Conservation (phyloP, 73 alveolate genomes). For the Urostyla sp. region DNA sequence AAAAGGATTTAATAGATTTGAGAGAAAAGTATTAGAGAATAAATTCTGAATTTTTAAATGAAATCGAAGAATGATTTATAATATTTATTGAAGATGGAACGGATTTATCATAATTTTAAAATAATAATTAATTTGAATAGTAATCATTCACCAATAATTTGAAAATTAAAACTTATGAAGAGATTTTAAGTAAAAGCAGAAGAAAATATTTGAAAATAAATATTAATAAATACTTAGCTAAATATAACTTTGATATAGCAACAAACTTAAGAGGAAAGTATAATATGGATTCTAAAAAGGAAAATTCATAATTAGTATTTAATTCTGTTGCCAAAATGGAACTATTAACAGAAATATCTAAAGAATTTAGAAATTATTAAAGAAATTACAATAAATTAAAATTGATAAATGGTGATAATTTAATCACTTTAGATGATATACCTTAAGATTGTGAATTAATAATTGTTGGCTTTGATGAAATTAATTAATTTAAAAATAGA, state of each 20-base stretch:
- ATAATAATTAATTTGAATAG: neutral
- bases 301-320: neutral
- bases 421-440: neutral
- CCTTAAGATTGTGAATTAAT: conserved; percentile 1
- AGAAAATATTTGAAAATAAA: neutral
- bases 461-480: too few relatives aligned
- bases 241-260: conserved; percentile 36
- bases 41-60: neutral
- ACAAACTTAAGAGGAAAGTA: conserved; percentile 15
- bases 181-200: neutral
- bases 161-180: neutral
- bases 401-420: neutral
- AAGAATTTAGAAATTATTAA: conserved; percentile 4
- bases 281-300: conserved; percentile 1
- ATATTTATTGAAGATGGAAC: conserved; percentile 35
- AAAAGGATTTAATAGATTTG: neutral
- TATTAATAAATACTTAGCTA: conserved; percentile 20
- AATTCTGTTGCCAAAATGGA: neutral
- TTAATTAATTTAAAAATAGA: too few relatives aligned
- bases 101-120: neutral
- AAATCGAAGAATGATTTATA: conserved; percentile 13
- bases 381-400: neutral
- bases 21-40: neutral
- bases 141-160: neutral
- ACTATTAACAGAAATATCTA: neutral